Conservation (phyloP, 106 monocot species). For the Hemerocallis citrina region DNA sequence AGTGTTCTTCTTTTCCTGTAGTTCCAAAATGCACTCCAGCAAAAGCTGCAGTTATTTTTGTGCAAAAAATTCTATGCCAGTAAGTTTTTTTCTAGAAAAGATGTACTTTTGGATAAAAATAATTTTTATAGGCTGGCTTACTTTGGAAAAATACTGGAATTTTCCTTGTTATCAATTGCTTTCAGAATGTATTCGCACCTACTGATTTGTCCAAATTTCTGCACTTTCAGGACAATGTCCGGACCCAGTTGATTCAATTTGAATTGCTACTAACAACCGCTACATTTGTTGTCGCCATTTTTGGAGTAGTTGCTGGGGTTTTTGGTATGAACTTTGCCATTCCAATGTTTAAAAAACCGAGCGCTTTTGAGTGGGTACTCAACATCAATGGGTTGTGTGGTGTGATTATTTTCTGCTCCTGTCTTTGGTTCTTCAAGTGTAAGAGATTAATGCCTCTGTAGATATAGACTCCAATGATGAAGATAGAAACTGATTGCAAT, state of each 20-base stretch:
- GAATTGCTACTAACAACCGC: constrained; percentile 58
- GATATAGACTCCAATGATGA: too few species aligned
- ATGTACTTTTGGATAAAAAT: background rate
- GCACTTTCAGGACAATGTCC: too few species aligned
- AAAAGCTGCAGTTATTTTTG: too few species aligned
- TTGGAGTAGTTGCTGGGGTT: constrained; percentile 58
- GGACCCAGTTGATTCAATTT: constrained; percentile 70
- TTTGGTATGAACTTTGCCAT: constrained; percentile 75
- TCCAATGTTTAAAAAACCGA: constrained; percentile 35
- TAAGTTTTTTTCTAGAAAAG: too few species aligned
- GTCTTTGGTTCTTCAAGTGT: too few species aligned
- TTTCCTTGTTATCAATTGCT: too few species aligned
- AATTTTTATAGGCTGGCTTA: background rate
- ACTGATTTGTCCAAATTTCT: constrained; percentile 46
- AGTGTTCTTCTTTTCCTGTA: background rate
- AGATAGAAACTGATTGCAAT: too few species aligned
- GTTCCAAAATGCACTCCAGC: too few species aligned
- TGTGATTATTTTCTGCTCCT: constrained; percentile 40
- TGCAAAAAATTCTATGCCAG: too few species aligned
- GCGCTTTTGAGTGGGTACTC: constrained; percentile 66
- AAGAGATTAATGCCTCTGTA: too few species aligned
- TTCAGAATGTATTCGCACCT: background rate
- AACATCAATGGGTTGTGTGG: constrained; percentile 35
- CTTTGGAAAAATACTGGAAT: background rate
- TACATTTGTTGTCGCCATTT: constrained; percentile 56